Evolutionary conservation across 176 grass and related monocot genomes (phyloP), one percentile per base, ranked within the genome.

Genomic region (Alopecurus myosuroides): DNA sequence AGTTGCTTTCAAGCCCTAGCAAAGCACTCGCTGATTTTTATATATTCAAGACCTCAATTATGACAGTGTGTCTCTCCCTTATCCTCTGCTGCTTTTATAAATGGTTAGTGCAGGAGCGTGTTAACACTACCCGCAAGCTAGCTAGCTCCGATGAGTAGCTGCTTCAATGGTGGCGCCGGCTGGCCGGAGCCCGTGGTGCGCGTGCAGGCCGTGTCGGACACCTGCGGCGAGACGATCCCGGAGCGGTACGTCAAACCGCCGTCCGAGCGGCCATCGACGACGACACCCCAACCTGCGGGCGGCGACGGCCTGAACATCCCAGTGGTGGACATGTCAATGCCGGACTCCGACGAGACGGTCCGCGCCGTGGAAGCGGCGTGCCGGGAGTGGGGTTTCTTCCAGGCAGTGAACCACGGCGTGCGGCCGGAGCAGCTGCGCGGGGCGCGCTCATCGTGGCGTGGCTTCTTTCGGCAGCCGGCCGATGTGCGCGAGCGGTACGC

Each of bases 361-460:
- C 56, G 56, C 31, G 92, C 92, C n/a, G 78, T 97, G 56, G 49
- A 52, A 36, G 69, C 74, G 11, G 94, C 92, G 42, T 90, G 92
- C 77, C 71, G 71, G 15, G 88, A 94, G 83, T 97, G 92, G 94
- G 94, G 94, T 0, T 94, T 97, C 69, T 97, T 97, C 78, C 94
- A 97, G 83, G 92, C 80, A 39, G 92, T 97, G n/a, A 97, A 97
- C 88, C 94, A 97, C 70, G 94, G 94, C 19, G 83, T 97, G 57
- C 15, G 65, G 0, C 88, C 79, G 3, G 85, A 86, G 77, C 85
- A 92, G 66, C 79, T 97, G 22, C 70, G 77, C 61, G 13, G 52
- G 26, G 88, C 87, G 6, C 77, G 82, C 30, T 84, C 79, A 56
- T 64, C 66, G 15, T 97, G 94, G 94, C 70, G 83, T 0, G 85